Evolutionary conservation across 768 basidiomycete genomes (phyloP).

Genomic region (Suillus luteus): DNA sequence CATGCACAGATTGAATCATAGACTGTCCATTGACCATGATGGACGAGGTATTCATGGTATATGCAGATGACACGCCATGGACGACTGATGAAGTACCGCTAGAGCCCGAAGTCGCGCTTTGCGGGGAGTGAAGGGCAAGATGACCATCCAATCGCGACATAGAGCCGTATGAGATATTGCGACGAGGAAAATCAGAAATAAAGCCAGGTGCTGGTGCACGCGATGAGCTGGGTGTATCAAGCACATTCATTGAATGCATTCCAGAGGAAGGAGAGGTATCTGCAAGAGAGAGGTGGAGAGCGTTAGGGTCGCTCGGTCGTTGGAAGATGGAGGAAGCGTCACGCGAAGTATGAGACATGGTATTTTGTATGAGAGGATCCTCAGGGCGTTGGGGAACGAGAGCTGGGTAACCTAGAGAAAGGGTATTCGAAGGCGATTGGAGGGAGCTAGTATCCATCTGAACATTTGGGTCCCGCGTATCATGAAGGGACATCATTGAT

Average conservation of each 20-base stretch:
- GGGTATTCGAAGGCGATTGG: constrained; percentile 17
- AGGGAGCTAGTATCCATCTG: constrained; percentile 24
- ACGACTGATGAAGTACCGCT: constrained; percentile 39
- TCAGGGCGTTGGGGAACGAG: constrained; percentile 16
- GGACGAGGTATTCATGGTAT: constrained; percentile 17
- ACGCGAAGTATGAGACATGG: constrained; percentile 28
- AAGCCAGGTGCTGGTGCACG: constrained; percentile 38
- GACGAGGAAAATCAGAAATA: constrained; percentile 43
- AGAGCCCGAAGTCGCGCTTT: constrained; percentile 28
- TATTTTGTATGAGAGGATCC: constrained; percentile 21
- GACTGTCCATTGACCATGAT: constrained; percentile 8
- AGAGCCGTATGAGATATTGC: constrained; percentile 35
- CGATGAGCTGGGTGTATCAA: constrained; percentile 13
- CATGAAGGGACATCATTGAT: constrained; percentile 24
- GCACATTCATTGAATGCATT: constrained; percentile 39
- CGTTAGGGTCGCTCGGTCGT: constrained; percentile 31
- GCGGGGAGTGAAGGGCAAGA: constrained; percentile 25
- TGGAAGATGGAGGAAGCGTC: constrained; percentile 38
- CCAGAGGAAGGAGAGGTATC: constrained; percentile 38
- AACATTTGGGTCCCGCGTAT: constrained; percentile 19
- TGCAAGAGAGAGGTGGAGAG: constrained; percentile 44
- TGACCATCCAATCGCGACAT: constrained; percentile 41
- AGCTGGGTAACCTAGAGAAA: constrained; percentile 17
- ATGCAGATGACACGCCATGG: constrained; percentile 40
- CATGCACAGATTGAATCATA: constrained; percentile 15